A percentile compares a stretch with the other conserved stretches of the same genome.
Evolutionary conservation across 768 basidiomycete species (phyloP).

Genomic region (Termitomyces heimii): DNA sequence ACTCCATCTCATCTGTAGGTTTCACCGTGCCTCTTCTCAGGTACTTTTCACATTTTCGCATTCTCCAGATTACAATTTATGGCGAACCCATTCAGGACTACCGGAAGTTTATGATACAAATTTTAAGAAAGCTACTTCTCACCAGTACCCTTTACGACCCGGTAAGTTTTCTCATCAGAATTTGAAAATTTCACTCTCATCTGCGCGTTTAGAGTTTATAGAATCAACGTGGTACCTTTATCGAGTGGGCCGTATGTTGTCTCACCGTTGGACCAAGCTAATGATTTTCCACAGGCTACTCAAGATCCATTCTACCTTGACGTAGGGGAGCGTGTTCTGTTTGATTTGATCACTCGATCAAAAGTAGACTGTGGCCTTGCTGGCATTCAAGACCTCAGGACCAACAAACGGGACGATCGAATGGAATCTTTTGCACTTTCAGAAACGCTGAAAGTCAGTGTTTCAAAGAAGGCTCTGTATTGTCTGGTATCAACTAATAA

Average conservation of each 20-base stretch:
- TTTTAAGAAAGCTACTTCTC: constrained; percentile 62
- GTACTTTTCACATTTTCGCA: not conserved
- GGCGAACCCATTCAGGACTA: constrained; percentile 80
- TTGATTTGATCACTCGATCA: constrained; percentile 66
- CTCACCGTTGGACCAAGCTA: not conserved
- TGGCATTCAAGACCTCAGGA: constrained; percentile 74
- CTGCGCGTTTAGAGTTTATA: constrained; percentile 61
- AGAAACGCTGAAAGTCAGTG: constrained; percentile 78
- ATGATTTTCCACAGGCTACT: constrained; percentile 60
- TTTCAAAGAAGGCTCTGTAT: not conserved
- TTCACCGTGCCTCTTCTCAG: not conserved
- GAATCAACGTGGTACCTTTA: constrained; percentile 98
- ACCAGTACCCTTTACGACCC: constrained; percentile 78
- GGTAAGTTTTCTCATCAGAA: constrained; percentile 30
- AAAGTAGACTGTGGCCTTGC: constrained; percentile 86
- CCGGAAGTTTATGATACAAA: constrained; percentile 92
- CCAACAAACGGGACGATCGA: constrained; percentile 77
- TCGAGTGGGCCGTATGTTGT: constrained; percentile 42
- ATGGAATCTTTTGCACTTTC: constrained; percentile 98
- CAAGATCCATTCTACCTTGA: constrained; percentile 89
- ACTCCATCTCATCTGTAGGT: constrained; percentile 81
- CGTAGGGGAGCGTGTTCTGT: constrained; percentile 79
- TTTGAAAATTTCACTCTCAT: not conserved
- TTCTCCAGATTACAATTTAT: constrained; percentile 80
- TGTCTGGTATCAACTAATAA: not conserved